Evolutionary conservation across 352 stramenopile species (phyloP), one percentile per base, ranked within the genome.

Genomic region (Phytophthora fragariaefolia): DNA sequence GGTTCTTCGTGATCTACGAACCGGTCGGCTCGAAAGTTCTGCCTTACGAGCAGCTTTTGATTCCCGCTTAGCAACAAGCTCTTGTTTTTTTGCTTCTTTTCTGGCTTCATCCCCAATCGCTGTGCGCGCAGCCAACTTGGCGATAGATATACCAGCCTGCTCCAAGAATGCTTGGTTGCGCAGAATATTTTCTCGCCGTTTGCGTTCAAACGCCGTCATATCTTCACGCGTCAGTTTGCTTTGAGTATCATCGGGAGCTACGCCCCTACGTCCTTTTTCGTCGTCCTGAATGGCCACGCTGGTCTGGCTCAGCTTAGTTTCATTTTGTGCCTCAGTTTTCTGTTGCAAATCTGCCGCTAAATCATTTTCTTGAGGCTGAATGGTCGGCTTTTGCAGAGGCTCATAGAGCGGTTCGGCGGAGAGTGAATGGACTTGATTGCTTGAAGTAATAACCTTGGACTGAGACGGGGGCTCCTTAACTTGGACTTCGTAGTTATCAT

Each of bases 161-260:
- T 72, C 58, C 80, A 94, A 87, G 53, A 91, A 86, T 23, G 84
- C 72, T 36, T 89, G 56, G 54, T 92, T 91, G 45, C 83, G 83
- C 70, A 87, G 73, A 55, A 92, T 91, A 61, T 90, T 90, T 51
- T 77, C 76, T 15, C 77, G 70, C 0, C 85, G 83, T 62, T 90
- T 89, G 59, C 76, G 71, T 71, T 93, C 85, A 54, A 91, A 91
- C 47, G 77, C 80, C 20, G 71, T 64, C 72, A 91, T 49, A 23
- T 22, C 48, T 4, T 23, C 18, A 15, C 22, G 42, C 4, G 42
- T 12, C 8, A 4, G 15, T 18, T 32, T 12, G 18, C n/a, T 45
- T 9, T 45, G 6, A 20, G 36, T 45, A n/a, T 10, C 36, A 22
- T 6, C 18, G 15, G 36, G 13, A 45, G 18, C 2, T 45, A 20